Percentiles rank a stretch among this genome's conserved stretches.
Conservation (phyloP, 768 basidiomycete species). For the Mycena floridula region DNA sequence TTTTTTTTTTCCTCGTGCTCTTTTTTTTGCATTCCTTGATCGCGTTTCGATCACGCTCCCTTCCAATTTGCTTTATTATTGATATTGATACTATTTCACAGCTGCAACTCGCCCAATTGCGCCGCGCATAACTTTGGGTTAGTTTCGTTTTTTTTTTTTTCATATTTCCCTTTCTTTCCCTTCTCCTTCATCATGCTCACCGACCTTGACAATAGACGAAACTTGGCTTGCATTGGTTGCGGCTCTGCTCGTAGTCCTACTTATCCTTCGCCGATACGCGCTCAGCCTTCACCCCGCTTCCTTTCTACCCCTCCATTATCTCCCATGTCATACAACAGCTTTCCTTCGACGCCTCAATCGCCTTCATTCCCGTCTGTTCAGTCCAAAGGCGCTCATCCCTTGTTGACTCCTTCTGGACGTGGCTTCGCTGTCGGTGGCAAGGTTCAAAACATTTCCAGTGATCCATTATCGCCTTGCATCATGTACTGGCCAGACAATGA, state of each 20-base stretch:
- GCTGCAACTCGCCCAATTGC: slow-evolving; percentile 64
- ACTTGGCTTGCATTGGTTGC: slow-evolving; percentile 72
- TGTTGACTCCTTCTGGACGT: slow-evolving; percentile 80
- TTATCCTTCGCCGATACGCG: slow-evolving; percentile 26
- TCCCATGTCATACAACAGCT: slow-evolving; percentile 3
- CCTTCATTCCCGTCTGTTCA: slow-evolving; percentile 13
- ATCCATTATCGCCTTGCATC: slow-evolving; percentile 68
- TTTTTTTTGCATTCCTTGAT: neutral
- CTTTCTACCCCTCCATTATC: slow-evolving; percentile 5
- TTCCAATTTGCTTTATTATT: slow-evolving; percentile 12
- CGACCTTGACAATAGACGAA: slow-evolving; percentile 58
- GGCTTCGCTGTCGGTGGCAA: slow-evolving; percentile 71
- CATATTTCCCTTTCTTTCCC: no score
- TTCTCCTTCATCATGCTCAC: slow-evolving; percentile 10
- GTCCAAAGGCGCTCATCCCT: slow-evolving; percentile 48
- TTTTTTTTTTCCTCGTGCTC: slow-evolving; percentile 10
- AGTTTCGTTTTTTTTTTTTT: slow-evolving; percentile 25
- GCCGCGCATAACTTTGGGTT: slow-evolving; percentile 85
- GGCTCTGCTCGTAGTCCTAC: slow-evolving; percentile 30
- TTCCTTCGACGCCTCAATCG: slow-evolving; percentile 3
- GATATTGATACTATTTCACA: slow-evolving; percentile 21
- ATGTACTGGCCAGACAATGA: slow-evolving; percentile 94
- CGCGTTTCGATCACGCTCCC: no score
- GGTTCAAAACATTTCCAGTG: slow-evolving; percentile 72
- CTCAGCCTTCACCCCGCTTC: slow-evolving; percentile 12